A percentile compares a stretch with the other conserved stretches of the same genome.
Evolutionary conservation across 192 early-diverging fungal genomes (phyloP).

Genomic region (Paraglomus brasilianum): DNA sequence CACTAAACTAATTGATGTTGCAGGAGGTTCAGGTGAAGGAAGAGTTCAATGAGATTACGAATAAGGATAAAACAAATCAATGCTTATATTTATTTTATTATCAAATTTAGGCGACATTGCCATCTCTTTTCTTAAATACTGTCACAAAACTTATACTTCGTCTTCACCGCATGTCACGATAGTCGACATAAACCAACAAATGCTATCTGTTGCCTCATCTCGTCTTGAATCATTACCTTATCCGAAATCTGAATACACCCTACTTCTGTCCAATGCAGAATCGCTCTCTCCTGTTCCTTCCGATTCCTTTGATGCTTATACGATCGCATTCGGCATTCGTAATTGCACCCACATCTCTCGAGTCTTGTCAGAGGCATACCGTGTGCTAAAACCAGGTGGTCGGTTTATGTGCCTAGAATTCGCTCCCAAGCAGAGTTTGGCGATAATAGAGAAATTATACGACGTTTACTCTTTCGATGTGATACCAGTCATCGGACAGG

Average conservation of each 20-base stretch:
- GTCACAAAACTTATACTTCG: constrained; percentile 66
- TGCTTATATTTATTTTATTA: neutral
- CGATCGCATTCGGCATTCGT: constrained; percentile 97
- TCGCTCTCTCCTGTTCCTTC: constrained; percentile 69
- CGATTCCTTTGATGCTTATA: constrained; percentile 86
- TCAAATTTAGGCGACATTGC: constrained; percentile 80
- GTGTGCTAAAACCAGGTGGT: constrained; percentile 94
- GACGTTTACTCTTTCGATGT: constrained; percentile 93
- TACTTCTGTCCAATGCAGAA: constrained; percentile 70
- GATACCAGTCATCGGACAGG: constrained; percentile 84
- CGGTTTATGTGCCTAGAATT: constrained; percentile 97
- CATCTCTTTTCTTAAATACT: constrained; percentile 88
- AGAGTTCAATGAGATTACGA: neutral
- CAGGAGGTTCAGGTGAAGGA: constrained; percentile 86
- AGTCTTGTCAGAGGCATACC: constrained; percentile 86
- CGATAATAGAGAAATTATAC: constrained; percentile 58
- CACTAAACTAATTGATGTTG: constrained; percentile 91
- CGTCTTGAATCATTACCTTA: constrained; percentile 62
- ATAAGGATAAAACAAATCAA: neutral
- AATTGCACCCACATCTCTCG: constrained; percentile 93
- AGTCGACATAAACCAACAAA: constrained; percentile 95
- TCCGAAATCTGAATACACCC: constrained; percentile 41
- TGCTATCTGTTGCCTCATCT: constrained; percentile 86
- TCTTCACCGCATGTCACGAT: constrained; percentile 72
- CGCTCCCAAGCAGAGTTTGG: constrained; percentile 15